Percentiles rank a stretch among this genome's conserved stretches.
These are phyloP conservation scores for Trichosporon faecale DNA, from an alignment of 1,284 basidiomycete genomes.

Conservation along the genomic window DNA sequence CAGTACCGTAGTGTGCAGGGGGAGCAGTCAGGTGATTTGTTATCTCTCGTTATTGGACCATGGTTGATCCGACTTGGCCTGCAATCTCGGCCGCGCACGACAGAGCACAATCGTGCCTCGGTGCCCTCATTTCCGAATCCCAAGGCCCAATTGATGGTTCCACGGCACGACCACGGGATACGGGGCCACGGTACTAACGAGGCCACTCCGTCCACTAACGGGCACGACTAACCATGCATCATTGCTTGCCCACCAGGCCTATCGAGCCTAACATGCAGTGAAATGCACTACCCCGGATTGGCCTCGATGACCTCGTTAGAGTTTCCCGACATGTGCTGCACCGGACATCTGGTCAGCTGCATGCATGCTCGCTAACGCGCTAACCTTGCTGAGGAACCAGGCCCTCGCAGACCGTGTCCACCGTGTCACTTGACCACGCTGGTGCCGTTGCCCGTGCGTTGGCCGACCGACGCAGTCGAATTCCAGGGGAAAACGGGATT, in stretches of 20 bases:
- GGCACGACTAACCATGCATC: not conserved
- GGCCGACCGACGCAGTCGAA: slow-evolving; percentile 2
- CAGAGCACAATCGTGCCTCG: not conserved
- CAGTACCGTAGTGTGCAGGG: not conserved
- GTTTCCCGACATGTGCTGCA: not conserved
- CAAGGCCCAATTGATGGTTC: not conserved
- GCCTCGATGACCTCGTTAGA: not conserved
- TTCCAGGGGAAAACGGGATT: slow-evolving; percentile 3
- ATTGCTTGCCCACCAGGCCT: not conserved
- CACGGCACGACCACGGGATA: not conserved
- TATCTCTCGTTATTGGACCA: not conserved
- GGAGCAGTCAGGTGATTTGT: not conserved
- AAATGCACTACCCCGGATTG: not conserved
- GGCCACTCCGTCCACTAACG: not conserved
- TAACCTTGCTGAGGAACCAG: not conserved
- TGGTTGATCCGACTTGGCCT: not conserved
- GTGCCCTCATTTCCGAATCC: not conserved
- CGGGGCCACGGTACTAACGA: not conserved
- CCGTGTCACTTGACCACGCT: not conserved
- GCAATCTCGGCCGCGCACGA: not conserved
- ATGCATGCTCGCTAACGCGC: no score
- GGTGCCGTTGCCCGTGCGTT: not conserved
- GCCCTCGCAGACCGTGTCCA: not conserved
- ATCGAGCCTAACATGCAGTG: not conserved
- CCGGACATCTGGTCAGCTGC: not conserved